Evolutionary conservation across 2,329 filamentous ascomycete species (phyloP).

Genomic region (Diaporthe sp.): DNA sequence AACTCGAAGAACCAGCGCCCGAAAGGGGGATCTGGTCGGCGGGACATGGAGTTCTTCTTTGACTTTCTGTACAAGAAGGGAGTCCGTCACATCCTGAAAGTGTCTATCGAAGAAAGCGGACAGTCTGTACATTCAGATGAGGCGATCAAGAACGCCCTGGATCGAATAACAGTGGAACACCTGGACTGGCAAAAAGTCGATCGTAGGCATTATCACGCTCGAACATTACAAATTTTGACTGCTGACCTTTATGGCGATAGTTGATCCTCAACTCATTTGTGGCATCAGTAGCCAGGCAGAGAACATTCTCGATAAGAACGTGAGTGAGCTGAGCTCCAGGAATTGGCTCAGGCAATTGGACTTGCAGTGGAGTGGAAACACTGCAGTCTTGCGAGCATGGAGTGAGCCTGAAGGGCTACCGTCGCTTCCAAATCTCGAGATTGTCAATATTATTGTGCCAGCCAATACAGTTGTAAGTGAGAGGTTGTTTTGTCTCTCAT

Average conservation of each 20-base stretch:
- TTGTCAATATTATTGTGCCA: neutral
- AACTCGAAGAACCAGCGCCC: neutral
- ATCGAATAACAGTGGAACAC: neutral
- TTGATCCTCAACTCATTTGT: slow-evolving; percentile 8
- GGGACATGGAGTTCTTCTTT: slow-evolving; percentile 15
- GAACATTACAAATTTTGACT: too few species aligned
- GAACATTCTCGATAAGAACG: neutral
- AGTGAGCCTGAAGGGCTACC: slow-evolving; percentile 8
- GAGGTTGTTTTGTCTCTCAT: neutral
- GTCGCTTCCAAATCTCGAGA: neutral
- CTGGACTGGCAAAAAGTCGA: slow-evolving; percentile 3
- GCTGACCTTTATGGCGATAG: neutral
- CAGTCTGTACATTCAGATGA: neutral
- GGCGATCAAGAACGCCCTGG: neutral
- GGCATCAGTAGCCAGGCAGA: neutral
- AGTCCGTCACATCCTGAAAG: neutral
- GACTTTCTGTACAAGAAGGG: neutral
- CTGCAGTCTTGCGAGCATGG: neutral
- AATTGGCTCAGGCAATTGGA: neutral
- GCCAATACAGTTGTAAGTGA: neutral
- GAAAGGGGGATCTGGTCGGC: neutral
- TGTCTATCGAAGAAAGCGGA: neutral
- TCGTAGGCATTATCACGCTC: neutral
- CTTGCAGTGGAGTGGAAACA: neutral
- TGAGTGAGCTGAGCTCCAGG: neutral